Base-by-base conservation (phyloP, 371 early-diverging fungal species). In the Mucor saturninus region DNA sequence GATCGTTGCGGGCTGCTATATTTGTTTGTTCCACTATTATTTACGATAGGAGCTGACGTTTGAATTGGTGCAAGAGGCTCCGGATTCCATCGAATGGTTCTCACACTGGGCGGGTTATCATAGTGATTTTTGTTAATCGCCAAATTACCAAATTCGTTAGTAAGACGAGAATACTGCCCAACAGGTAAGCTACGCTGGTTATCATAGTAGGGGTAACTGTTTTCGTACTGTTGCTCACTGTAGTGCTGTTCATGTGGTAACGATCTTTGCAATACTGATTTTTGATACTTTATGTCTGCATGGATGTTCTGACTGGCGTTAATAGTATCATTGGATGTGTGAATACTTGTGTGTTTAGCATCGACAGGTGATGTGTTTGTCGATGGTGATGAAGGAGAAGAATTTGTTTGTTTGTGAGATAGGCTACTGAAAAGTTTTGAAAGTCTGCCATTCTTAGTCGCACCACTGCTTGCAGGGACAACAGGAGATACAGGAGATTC, bases 71-170 rank as follows among this genome's bases (percentile, higher is more conserved):
- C 14, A n/a, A 32, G 14, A 14, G 60, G 61, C 35, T 63, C 64
- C 30, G 60, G 38, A 56, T 64, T 56, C 69, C 69, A 68, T 29
- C 55, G 64, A 51, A 68, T 68, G 30, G 32, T 59, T 40, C 48
- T 59, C 26, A 68, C 11, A 39, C 64, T 59, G 28, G 64, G 69
- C 10, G 60, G 62, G n/a, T 55, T 56, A n/a, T 56, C 56, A 35
- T 40, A n/a, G 14, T 29, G 54, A 14, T 10, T 9, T 2, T 35
- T 46, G 6, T 51, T 48, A 26, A 65, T 54, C 3, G 55, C 48
- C 29, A 65, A n/a, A n/a, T 60, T 59, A 15, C 59, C 59, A 29
- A 59, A 48, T 14, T 65, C 65, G 40, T 54, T 55, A 4, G 59
- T 49, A 31, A 65, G 37, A 15, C 57, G 53, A 2, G 56, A 10